Base-by-base conservation (phyloP, 1,284 basidiomycete genomes). In the Marasmius sp. region DNA sequence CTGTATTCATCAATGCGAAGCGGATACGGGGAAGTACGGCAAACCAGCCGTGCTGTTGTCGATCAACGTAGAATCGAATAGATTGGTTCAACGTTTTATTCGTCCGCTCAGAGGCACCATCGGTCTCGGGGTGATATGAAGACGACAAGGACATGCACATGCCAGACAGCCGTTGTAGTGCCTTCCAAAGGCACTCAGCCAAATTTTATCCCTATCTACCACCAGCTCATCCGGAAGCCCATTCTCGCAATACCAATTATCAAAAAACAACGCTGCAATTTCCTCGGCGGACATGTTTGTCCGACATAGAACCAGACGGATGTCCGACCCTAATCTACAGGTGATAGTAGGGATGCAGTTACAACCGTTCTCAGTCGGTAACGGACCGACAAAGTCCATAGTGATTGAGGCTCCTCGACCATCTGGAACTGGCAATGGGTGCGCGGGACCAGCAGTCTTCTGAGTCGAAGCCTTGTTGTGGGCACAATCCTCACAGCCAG, bases 21-120 rank as follows among this genome's bases (percentile, higher is more conserved):
- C 70, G 70, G 0, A 80, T 71, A 0, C 66, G 50, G 0, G 78
- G 77, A 0, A 84, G 66, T 0, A 70, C 68, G 0, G 47, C 8
- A 0, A 68, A 63, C 83, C 83, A 85, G 7, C 82, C 75, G 27
- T 69, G 67, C 61, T 85, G 81, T 33, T 79, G 68, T 39, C 73
- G 67, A 20, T 76, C 71, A 3, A 81, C 71, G 59, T 75, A 70
- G 59, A 72, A 78, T 0, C 70, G 69, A 1, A 82, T 60, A n/a
- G 66, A 66, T 59, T 80, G 78, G 49, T 64, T 71, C 0, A 79
- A 59, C 0, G 72, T 74, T 59, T 78, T 77, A 67, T 80, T 81
- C 0, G 73, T 71, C 0, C 65, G 57, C 43, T 77, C 70, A 18
- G 68, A 72, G 0, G 63, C 11, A 0, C 76, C 71, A 57, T 77